Evolutionary conservation across 345 rosid genomes (phyloP).

Genomic region (Moringa oleifera): DNA sequence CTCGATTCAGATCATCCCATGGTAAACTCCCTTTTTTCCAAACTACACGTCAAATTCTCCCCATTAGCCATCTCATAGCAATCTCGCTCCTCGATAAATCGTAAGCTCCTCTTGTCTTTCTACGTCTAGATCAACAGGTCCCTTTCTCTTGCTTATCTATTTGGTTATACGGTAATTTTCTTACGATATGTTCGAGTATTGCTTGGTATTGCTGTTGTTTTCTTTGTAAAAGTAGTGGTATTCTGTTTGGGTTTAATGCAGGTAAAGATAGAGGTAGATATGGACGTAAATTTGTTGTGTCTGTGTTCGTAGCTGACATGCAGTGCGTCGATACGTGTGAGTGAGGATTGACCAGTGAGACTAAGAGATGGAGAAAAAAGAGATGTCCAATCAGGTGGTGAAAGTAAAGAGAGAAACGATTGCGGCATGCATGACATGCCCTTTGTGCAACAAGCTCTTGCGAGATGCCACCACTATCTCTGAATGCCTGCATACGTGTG

Average conservation of each 20-base stretch:
- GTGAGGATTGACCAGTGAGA: background rate
- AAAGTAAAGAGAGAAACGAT: slow-evolving; percentile 63
- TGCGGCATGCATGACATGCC: slow-evolving; percentile 72
- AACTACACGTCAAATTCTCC: slow-evolving; percentile 12
- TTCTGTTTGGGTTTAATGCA: slow-evolving; percentile 35
- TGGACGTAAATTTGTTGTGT: slow-evolving; percentile 45
- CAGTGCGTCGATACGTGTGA: slow-evolving; percentile 34
- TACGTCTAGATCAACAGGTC: slow-evolving; percentile 12
- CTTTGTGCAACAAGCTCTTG: slow-evolving; percentile 71
- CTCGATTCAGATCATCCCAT: slow-evolving; percentile 26
- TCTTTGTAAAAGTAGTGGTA: background rate
- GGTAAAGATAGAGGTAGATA: slow-evolving; percentile 14
- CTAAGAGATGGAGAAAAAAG: slow-evolving; percentile 10
- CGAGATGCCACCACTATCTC: slow-evolving; percentile 87
- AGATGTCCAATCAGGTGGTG: slow-evolving; percentile 54
- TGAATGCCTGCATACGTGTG: slow-evolving; percentile 95
- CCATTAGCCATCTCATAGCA: slow-evolving; percentile 15
- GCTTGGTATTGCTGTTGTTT: background rate
- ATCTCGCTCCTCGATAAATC: background rate
- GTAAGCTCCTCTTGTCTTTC: background rate
- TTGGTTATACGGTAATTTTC: background rate
- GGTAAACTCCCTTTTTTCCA: slow-evolving; percentile 1
- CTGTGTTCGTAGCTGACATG: slow-evolving; percentile 26
- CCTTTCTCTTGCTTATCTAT: background rate
- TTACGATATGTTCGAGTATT: too few relatives aligned